These are phyloP conservation scores for Berberis thunbergii DNA, from an alignment of 164 flowering plant species.

Conservation along the genomic window DNA sequence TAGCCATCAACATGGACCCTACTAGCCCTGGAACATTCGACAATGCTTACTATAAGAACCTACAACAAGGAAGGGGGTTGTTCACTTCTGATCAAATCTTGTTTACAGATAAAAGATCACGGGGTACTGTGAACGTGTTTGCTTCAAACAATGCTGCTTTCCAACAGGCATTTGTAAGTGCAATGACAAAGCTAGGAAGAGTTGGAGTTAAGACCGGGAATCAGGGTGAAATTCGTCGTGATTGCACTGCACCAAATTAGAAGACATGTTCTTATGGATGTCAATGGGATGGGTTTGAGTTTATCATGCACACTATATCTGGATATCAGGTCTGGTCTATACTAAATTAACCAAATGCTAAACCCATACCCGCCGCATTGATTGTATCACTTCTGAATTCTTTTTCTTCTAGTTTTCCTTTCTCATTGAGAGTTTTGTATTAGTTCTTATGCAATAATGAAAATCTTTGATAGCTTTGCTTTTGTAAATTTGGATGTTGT, in stretches of 20 bases:
- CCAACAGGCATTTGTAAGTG: slow-evolving; percentile 25
- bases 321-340: too few relatives aligned
- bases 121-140: slow-evolving; percentile 18
- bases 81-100: slow-evolving; percentile 29
- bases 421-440: too few relatives aligned
- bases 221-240: slow-evolving; percentile 34
- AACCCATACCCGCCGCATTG: too few relatives aligned
- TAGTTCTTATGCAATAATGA: too few relatives aligned
- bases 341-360: too few relatives aligned
- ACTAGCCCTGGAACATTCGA: slow-evolving; percentile 22
- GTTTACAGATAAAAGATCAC: slow-evolving; percentile 29
- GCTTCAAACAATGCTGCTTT: slow-evolving; percentile 26
- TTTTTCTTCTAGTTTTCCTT: too few relatives aligned
- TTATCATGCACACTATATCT: too few relatives aligned
- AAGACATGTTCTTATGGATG: not conserved
- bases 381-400: too few relatives aligned
- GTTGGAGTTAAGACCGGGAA: slow-evolving; percentile 37
- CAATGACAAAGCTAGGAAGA: slow-evolving; percentile 43
- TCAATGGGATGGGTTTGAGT: not conserved
- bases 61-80: slow-evolving; percentile 25
- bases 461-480: too few relatives aligned
- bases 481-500: too few relatives aligned
- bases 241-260: slow-evolving; percentile 23
- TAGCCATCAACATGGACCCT: slow-evolving; percentile 40
- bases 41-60: slow-evolving; percentile 25